phyloP scores from a whole-genome alignment of 176 grass and related monocot genomes.

The Urochloa ruziziensis region DNA sequence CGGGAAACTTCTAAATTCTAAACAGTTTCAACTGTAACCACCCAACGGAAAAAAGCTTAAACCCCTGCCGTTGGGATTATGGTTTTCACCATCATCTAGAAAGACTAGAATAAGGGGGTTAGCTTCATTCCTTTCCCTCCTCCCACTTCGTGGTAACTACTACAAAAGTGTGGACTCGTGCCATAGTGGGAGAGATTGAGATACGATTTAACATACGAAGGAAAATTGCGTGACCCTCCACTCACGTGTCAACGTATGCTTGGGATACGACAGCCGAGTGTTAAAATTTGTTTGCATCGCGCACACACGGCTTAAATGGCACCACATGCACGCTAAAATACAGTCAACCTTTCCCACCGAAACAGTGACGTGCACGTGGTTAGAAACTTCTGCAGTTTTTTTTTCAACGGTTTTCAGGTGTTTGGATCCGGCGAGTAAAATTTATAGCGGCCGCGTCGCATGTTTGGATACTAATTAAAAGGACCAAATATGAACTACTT shows the following conservation, averaged over 20 bases:
- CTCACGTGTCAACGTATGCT: neutral
- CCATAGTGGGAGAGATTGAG: neutral
- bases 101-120: neutral
- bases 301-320: neutral
- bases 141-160: neutral
- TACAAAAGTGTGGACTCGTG: neutral
- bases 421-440: no score
- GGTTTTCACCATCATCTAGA: neutral
- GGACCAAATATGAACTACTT: no score
- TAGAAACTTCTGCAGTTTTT: neutral
- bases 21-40: neutral
- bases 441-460: no score
- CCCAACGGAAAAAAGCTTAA: neutral
- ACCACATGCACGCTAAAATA: neutral
- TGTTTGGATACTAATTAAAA: no score
- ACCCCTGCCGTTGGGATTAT: neutral
- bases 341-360: neutral
- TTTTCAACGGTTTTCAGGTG: no score
- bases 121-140: neutral
- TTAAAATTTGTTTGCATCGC: no score
- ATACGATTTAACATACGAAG: no score
- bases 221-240: no score
- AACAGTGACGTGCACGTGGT: neutral
- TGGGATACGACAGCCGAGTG: neutral
- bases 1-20: neutral